Base-by-base conservation (phyloP, 1,284 basidiomycete genomes). In the Xerocomus nothofagi region DNA sequence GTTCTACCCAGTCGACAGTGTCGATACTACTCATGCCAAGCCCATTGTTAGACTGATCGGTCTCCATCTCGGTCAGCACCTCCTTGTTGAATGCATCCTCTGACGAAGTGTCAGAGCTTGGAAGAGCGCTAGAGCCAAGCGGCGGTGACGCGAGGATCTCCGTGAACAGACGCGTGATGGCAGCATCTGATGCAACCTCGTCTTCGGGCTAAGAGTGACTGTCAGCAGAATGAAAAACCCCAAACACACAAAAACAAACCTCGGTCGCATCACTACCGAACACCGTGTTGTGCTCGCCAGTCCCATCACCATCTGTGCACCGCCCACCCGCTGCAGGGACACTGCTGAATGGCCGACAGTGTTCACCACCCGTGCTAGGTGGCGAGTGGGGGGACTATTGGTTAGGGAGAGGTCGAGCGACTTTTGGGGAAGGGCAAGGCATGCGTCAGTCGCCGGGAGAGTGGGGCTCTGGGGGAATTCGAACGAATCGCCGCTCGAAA, bases 281-380 rank as follows among this genome's bases (percentile, higher is more conserved):
- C 53, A 55, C 18, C 44, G 55, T 44, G 45, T 21, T 20, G 30
- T 47, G 37, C 58, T 66, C 60, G 21, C 39, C 45, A 34, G 54
- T 55, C 58, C 39, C 56, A 48, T 67, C 55, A 63, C 66, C 71
- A 78, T 72, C 73, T 82, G 62, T 49, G 17, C 51, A 55, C 58
- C 47, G 44, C 67, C 67, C 85, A 88, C 88, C 88, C 88, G 88
- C 88, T 91, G 88, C 88, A 84, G 86, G 88, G 88, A 75, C 82
- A 81, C 77, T 77, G 76, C 71, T 65, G 76, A 66, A 61, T 54
- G 71, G 66, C 69, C 72, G 69, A 73, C 77, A 75, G 78, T 79
- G 82, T 76, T 83, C 88, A 80, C 88, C 89, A 91, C 85, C 88
- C 88, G 88, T 91, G 88, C 88, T 86, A 87, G 84, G 84, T 91